Conservation (phyloP, 345 rosid species). For the Eucalyptus tenuipes region DNA sequence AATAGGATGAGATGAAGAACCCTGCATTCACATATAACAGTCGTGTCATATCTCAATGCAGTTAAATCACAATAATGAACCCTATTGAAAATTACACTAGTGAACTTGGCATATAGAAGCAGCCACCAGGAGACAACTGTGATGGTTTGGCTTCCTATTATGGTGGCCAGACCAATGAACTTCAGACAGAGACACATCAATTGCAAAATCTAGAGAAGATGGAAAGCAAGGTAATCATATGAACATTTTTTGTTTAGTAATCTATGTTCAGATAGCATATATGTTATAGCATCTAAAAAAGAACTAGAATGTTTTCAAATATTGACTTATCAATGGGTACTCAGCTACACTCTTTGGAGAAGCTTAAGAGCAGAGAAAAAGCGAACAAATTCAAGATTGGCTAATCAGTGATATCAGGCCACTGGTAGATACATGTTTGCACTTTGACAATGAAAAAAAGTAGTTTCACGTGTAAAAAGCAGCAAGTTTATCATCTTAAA, state of each 20-base stretch:
- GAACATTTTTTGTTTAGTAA: background rate
- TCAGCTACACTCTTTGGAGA: background rate
- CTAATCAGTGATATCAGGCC: background rate
- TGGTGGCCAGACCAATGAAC: background rate
- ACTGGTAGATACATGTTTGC: background rate
- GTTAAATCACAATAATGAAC: background rate
- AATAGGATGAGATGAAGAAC: conserved; percentile 53
- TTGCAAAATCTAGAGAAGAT: background rate
- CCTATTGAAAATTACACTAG: background rate
- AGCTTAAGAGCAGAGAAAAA: background rate
- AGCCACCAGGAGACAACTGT: background rate
- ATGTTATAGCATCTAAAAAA: background rate
- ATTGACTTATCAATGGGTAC: background rate
- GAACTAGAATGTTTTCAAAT: background rate
- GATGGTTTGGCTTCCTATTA: background rate
- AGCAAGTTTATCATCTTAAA: background rate
- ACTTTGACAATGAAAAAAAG: background rate
- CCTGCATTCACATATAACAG: conserved; percentile 15
- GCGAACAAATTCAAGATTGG: background rate
- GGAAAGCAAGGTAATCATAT: background rate
- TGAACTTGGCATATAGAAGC: background rate
- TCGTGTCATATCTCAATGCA: background rate
- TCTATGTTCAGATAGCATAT: background rate
- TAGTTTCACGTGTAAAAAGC: background rate
- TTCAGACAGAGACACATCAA: background rate